Evolutionary conservation across 2,329 filamentous ascomycete genomes (phyloP).

Genomic region (Lasiodiplodia theobromae): DNA sequence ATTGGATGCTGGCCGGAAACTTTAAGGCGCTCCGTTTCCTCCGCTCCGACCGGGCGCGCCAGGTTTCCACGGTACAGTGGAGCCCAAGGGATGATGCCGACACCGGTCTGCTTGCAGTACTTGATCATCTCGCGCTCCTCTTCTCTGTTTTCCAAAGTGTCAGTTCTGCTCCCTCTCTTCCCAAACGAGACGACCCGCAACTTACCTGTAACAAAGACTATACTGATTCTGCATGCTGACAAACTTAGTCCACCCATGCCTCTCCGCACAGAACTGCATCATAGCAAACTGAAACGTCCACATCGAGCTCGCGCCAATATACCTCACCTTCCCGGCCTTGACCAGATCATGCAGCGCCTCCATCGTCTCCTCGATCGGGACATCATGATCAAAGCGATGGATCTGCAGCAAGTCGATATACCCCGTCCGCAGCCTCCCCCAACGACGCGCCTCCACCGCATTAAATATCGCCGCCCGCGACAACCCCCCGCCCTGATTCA

Average conservation of each 20-base stretch:
- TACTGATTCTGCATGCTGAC: conserved; percentile 58
- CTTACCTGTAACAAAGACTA: conserved; percentile 56
- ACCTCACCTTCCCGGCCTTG: conserved; percentile 36
- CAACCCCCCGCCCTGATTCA: conserved; percentile 48
- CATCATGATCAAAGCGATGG: conserved; percentile 63
- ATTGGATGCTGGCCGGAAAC: neutral
- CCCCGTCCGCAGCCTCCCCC: too few species aligned
- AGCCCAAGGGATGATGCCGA: conserved; percentile 40
- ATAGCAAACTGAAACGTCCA: conserved; percentile 54
- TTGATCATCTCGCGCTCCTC: conserved; percentile 49
- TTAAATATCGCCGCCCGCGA: conserved; percentile 49
- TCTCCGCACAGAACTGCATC: conserved; percentile 51
- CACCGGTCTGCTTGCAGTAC: conserved; percentile 34
- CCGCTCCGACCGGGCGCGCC: conserved; percentile 48
- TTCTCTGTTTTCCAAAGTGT: neutral
- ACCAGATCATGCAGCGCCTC: conserved; percentile 63
- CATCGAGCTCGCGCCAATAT: conserved; percentile 46
- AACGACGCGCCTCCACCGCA: conserved; percentile 43
- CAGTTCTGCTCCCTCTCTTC: neutral
- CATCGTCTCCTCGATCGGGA: conserved; percentile 68
- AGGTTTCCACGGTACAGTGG: conserved; percentile 47
- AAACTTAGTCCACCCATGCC: conserved; percentile 54
- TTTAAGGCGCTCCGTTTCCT: conserved; percentile 46
- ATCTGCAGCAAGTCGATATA: conserved; percentile 59
- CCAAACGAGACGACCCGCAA: too few species aligned